Percentiles rank a stretch among this genome's conserved stretches.
phyloP scores from a whole-genome alignment of 768 basidiomycete genomes.

The Omphalotus guepiniiformis region DNA sequence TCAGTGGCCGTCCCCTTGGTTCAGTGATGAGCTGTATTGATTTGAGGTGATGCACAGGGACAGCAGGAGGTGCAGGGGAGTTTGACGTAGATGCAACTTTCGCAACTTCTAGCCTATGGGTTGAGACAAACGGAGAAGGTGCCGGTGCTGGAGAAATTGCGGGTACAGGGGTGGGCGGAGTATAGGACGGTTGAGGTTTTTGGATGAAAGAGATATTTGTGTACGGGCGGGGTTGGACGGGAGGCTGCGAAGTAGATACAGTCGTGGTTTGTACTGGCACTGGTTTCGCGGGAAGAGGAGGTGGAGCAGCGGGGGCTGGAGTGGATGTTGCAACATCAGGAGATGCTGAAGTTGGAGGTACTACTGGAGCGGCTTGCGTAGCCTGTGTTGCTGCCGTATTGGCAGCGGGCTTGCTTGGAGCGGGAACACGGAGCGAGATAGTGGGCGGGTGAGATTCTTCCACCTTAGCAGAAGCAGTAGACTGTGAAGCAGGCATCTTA shows the following conservation, averaged over 20 bases:
- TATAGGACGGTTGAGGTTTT: not conserved
- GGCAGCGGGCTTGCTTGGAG: conserved; percentile 16
- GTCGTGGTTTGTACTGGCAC: conserved; percentile 17
- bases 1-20: conserved; percentile 54
- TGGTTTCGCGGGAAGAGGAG: conserved; percentile 17
- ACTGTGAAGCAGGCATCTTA: conserved; percentile 49
- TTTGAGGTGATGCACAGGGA: conserved; percentile 44
- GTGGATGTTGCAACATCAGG: conserved; percentile 18
- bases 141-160: conserved; percentile 9
- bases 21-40: conserved; percentile 50
- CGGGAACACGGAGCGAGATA: conserved; percentile 9
- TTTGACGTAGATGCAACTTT: conserved; percentile 8
- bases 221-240: not conserved
- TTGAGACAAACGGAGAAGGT: conserved; percentile 12
- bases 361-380: conserved; percentile 9
- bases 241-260: not conserved
- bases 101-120: too few relatives aligned
- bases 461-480: conserved; percentile 19
- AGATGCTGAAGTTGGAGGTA: conserved; percentile 13
- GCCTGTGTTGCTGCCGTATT: conserved; percentile 18
- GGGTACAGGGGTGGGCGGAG: conserved; percentile 4
- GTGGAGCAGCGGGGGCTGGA: conserved; percentile 23
- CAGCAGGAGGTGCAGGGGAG: conserved; percentile 33
- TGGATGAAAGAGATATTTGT: not conserved
- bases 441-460: conserved; percentile 9